Evolutionary conservation across 2,329 filamentous ascomycete species (phyloP).

Genomic region (Cladophialophora carrionii): DNA sequence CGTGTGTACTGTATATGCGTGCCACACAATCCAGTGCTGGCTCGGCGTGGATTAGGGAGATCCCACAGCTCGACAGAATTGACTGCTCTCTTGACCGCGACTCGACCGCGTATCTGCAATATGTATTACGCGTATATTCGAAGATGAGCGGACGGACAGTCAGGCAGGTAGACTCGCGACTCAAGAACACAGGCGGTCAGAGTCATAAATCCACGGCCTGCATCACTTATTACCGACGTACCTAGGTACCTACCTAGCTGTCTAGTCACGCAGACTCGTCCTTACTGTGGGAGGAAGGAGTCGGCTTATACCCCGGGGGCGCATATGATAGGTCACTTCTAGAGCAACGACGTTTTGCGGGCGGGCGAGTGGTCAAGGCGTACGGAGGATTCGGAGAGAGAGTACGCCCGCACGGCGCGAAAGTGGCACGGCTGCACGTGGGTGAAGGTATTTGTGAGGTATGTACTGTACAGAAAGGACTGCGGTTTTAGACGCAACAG

Average conservation of each 20-base stretch:
- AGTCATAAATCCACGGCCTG: neutral
- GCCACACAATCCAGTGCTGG: neutral
- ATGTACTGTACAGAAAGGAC: too few species aligned
- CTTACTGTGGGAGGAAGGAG: neutral
- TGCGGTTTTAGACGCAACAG: neutral
- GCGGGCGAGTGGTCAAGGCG: conserved; percentile 4
- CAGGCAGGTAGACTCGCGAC: neutral
- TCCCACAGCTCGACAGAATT: neutral
- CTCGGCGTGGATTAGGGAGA: too few species aligned
- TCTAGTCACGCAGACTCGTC: neutral
- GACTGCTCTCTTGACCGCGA: neutral
- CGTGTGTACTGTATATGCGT: neutral
- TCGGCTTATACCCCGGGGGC: neutral
- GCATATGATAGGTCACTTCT: conserved; percentile 24
- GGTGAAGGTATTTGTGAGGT: neutral
- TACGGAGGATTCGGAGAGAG: neutral
- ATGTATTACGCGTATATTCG: neutral
- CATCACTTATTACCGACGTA: too few species aligned
- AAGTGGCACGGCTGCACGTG: conserved; percentile 8
- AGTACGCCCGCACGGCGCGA: neutral
- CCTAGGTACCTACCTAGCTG: neutral
- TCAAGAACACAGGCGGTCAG: neutral
- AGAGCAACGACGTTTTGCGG: conserved; percentile 17
- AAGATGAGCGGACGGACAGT: neutral
- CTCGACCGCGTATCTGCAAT: neutral